These are phyloP conservation scores for Omphalea diandra DNA, from an alignment of 441 rosid genomes.

Conservation along the genomic window DNA sequence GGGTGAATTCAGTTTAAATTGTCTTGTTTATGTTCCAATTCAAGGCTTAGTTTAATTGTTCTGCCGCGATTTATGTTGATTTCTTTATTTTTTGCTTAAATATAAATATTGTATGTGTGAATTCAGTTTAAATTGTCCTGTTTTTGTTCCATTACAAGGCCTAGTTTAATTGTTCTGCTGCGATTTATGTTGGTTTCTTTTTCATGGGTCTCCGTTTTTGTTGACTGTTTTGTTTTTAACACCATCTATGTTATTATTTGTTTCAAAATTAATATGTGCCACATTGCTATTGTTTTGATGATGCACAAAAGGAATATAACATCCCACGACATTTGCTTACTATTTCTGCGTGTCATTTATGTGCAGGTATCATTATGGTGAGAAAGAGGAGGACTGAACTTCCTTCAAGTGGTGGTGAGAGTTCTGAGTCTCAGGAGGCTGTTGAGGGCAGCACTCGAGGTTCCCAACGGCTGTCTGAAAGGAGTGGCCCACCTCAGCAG, in stretches of 20 bases:
- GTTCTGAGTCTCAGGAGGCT: conserved; percentile 25
- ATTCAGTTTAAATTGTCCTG: neutral
- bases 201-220: too few species aligned
- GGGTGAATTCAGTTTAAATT: too few species aligned
- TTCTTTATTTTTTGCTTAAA: too few species aligned
- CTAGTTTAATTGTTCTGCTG: neutral
- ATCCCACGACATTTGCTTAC: neutral
- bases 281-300: neutral
- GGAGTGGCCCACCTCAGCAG: conserved; percentile 24
- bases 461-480: conserved; percentile 25
- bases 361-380: conserved; percentile 42
- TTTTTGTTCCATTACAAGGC: neutral
- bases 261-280: too few species aligned
- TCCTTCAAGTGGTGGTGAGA: conserved; percentile 45
- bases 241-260: too few species aligned
- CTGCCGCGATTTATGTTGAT: neutral
- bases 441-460: conserved; percentile 16
- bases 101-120: too few species aligned
- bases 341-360: neutral
- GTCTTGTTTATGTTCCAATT: too few species aligned
- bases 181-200: too few species aligned
- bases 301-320: neutral
- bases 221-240: too few species aligned
- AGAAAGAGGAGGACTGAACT: conserved; percentile 70
- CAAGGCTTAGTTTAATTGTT: too few species aligned